Evolutionary conservation across 345 rosid genomes (phyloP).

Genomic region (Rhodamnia rubescens): DNA sequence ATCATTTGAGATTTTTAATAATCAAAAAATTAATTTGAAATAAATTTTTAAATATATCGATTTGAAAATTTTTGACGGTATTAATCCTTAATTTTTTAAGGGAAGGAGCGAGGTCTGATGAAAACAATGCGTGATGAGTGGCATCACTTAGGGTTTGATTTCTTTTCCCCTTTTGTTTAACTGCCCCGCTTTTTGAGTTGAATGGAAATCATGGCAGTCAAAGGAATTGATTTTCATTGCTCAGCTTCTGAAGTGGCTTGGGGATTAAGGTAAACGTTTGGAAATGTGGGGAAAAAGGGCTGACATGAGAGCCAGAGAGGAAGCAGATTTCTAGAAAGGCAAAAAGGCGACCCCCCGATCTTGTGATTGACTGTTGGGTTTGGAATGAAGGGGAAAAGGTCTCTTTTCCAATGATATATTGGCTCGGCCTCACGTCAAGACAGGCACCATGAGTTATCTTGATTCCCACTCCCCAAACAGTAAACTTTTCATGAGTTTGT

Average conservation of each 20-base stretch:
- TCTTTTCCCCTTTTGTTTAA: neutral
- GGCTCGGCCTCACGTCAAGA: neutral
- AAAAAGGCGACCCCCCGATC: neutral
- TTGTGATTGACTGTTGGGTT: neutral
- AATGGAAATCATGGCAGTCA: constrained; percentile 1
- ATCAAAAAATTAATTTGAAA: no score
- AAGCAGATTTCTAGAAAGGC: neutral
- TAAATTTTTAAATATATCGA: no score
- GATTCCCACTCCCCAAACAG: neutral
- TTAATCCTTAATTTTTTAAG: no score
- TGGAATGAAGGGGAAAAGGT: neutral
- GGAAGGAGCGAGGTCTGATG: neutral
- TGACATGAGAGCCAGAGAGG: neutral
- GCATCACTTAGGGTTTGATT: constrained; percentile 2
- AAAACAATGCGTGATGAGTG: constrained; percentile 1
- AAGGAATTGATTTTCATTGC: neutral
- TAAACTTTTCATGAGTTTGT: neutral
- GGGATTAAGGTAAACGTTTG: neutral
- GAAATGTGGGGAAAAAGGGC: neutral
- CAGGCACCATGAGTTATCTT: neutral
- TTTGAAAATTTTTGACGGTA: no score
- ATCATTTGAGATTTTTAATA: no score
- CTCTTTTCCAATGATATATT: neutral
- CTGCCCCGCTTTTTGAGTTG: neutral
- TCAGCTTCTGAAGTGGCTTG: neutral